Evolutionary conservation across 2,329 filamentous ascomycete species (phyloP).

Genomic region (Trichophyton benhamiae): DNA sequence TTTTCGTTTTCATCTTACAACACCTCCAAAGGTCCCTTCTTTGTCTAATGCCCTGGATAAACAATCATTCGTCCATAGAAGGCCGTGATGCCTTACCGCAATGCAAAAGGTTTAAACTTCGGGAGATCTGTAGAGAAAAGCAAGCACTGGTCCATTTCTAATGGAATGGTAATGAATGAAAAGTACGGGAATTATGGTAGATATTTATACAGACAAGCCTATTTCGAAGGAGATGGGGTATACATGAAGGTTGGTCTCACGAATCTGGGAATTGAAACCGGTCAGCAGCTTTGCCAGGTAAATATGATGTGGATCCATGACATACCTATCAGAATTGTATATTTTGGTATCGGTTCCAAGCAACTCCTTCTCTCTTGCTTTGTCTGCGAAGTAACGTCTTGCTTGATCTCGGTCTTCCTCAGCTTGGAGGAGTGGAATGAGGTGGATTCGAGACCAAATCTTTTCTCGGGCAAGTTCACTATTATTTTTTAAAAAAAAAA

Average conservation of each 20-base stretch:
- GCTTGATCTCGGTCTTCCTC: constrained; percentile 96
- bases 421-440: constrained; percentile 86
- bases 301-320: constrained; percentile 7
- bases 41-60: not conserved
- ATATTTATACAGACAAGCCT: constrained; percentile 1
- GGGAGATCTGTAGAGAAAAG: not conserved
- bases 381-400: constrained; percentile 70
- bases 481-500: constrained; percentile 1
- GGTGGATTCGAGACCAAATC: constrained; percentile 93
- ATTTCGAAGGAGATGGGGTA: constrained; percentile 41
- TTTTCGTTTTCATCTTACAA: not conserved
- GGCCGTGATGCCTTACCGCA: not conserved
- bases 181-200: not conserved
- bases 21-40: not conserved
- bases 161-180: not conserved
- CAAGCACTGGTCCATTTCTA: not conserved
- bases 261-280: constrained; percentile 44
- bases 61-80: not conserved
- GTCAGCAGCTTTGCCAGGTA: constrained; percentile 1
- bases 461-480: constrained; percentile 94
- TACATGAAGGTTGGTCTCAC: constrained; percentile 69
- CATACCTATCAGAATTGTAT: constrained; percentile 80
- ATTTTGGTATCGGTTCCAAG: constrained; percentile 71
- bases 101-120: not conserved
- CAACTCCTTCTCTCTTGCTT: constrained; percentile 80